A percentile compares a stretch with the other conserved stretches of the same genome.
phyloP scores from a whole-genome alignment of 371 early-diverging fungal species.

The Syncephalis fuscata region DNA sequence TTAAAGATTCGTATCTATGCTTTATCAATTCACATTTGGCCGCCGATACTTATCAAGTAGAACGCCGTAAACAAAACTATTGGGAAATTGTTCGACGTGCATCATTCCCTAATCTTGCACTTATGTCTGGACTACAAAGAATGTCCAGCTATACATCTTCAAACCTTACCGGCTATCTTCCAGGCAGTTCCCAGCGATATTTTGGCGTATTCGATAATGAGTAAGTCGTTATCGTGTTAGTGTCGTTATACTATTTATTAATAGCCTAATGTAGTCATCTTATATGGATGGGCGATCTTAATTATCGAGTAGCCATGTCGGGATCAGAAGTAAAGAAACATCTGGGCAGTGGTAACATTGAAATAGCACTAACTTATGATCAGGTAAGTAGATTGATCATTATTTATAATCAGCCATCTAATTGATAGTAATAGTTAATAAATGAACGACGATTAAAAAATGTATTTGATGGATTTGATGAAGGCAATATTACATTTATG shows the following conservation, averaged over 20 bases:
- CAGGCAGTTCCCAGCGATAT: conserved; percentile 2
- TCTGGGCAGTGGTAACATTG: conserved; percentile 9
- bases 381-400: conserved; percentile 26
- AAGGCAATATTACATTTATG: conserved; percentile 54
- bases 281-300: conserved; percentile 89
- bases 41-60: conserved; percentile 59
- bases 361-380: conserved; percentile 37
- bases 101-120: conserved; percentile 24
- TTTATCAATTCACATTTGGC: conserved; percentile 86
- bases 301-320: conserved; percentile 66
- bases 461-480: conserved; percentile 53
- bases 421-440: background rate
- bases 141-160: conserved; percentile 13
- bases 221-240: conserved; percentile 19
- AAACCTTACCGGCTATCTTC: conserved; percentile 5
- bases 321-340: conserved; percentile 36
- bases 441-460: conserved; percentile 9
- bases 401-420: background rate
- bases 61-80: conserved; percentile 79
- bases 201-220: conserved; percentile 37
- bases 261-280: conserved; percentile 33
- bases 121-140: no score
- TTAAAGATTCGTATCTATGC: conserved; percentile 65
- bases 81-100: conserved; percentile 59
- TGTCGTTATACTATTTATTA: background rate